Evolutionary conservation across 2,329 filamentous ascomycete species (phyloP), one percentile per base, ranked within the genome.

Genomic region (Penicillium sp.): DNA sequence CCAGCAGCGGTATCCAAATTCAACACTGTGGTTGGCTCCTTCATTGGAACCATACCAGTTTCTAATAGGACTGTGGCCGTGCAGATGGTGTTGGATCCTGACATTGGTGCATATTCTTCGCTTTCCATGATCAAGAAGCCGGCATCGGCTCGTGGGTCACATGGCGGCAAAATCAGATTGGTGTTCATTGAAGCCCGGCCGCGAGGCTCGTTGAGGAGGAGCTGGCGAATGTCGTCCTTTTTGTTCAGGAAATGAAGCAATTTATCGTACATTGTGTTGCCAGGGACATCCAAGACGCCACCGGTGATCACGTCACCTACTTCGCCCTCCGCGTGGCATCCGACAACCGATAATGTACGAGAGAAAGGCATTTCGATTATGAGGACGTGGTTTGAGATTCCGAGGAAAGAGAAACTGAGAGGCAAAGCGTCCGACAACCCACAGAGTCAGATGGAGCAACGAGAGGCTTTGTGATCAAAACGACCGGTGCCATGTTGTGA

Each of bases 241-340:
- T 78, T 66, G 4, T 63, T 66, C 55, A 67, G 66, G 56, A 81
- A 77, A 59, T 79, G 66, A 3, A 70, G 59, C 16, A 81, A 62
- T 58, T 82, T 81, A 4, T 81, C 77, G 54, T 71, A 77, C 79
- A 81, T 80, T 16, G 75, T 79, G 31, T 72, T 72, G 10, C 73
- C 63, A 2, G 64, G 63, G 7, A 65, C 75, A 32, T 81, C 77
- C 1, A 77, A 68, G 2, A 81, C 76, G 16, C 79, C 80, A 14
- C 78, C 77, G 10, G 75, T 71, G 43, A 82, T 73, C 11, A 82
- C 80, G 60, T 82, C 79, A 47, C 80, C 76, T 0, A 80, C 76
- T 62, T 77, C 73, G 4, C 68, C 68, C 55, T 66, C 68, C 31
- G 64, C 56, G 42, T 67, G 64, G 29, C 61, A 66, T 46, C 63